Evolutionary conservation across 1,284 basidiomycete species (phyloP).

Genomic region (Boletellus deceptivus): DNA sequence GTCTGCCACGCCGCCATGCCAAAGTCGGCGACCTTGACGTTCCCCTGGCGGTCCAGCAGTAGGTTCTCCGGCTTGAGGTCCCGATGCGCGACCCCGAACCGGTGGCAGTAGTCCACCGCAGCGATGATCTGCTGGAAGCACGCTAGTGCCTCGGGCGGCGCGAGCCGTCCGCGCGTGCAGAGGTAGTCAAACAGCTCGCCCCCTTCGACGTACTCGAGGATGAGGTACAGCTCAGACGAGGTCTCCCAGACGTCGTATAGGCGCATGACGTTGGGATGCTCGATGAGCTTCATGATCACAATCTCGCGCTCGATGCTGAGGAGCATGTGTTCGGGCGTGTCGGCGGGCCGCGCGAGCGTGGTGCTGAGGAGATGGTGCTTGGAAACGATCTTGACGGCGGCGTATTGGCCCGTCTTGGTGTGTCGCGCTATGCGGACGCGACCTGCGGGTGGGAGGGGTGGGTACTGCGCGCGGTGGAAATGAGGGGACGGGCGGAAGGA

Average conservation of each 20-base stretch:
- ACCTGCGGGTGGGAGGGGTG: constrained; percentile 46
- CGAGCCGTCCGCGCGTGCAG: constrained; percentile 80
- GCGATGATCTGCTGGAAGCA: constrained; percentile 98
- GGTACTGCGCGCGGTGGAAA: neutral
- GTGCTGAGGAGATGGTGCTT: constrained; percentile 78
- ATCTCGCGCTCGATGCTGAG: constrained; percentile 95
- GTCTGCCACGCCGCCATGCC: constrained; percentile 97
- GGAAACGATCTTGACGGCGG: constrained; percentile 96
- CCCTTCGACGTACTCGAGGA: constrained; percentile 97
- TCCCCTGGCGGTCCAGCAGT: constrained; percentile 79
- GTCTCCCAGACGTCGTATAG: constrained; percentile 99
- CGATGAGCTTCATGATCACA: constrained; percentile 98
- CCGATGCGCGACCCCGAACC: constrained; percentile 95
- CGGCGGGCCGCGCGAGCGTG: constrained; percentile 54
- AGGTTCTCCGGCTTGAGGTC: constrained; percentile 98
- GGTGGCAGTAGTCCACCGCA: constrained; percentile 95
- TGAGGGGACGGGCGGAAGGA: neutral
- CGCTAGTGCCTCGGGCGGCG: constrained; percentile 77
- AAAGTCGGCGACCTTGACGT: constrained; percentile 98
- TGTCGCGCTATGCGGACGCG: constrained; percentile 92
- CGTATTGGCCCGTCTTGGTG: constrained; percentile 83
- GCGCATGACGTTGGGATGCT: constrained; percentile 93
- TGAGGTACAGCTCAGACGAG: constrained; percentile 83
- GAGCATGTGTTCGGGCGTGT: constrained; percentile 64
- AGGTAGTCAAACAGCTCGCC: constrained; percentile 98